phyloP scores from a whole-genome alignment of 108 stramenopile genomes.

The Conticribra weissflogii region DNA sequence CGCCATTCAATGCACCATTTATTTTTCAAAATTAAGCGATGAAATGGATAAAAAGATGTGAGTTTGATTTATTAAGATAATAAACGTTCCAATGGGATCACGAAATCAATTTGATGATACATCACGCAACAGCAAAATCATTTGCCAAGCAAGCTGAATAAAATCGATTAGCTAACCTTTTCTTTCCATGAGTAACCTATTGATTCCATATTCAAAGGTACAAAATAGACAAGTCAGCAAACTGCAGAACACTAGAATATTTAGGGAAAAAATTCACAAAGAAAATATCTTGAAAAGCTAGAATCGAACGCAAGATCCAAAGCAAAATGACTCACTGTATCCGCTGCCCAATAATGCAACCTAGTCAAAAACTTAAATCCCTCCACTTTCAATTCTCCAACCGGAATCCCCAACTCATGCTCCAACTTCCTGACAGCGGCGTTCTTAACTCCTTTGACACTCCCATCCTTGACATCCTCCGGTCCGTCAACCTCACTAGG shows the following conservation, averaged over 20 bases:
- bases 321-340: too few relatives aligned
- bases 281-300: too few relatives aligned
- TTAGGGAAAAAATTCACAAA: too few relatives aligned
- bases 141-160: too few relatives aligned
- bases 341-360: conserved; percentile 97
- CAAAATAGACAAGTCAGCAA: too few relatives aligned
- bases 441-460: conserved; percentile 89
- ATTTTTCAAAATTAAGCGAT: neutral
- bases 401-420: conserved; percentile 95
- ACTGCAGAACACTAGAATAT: too few relatives aligned
- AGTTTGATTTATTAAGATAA: conserved; percentile 24
- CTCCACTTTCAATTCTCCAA: conserved; percentile 57
- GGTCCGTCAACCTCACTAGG: conserved; percentile 77
- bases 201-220: too few relatives aligned
- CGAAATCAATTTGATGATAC: too few relatives aligned
- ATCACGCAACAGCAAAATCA: too few relatives aligned
- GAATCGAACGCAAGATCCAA: too few relatives aligned
- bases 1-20: neutral
- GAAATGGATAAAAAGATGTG: neutral
- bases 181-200: conserved; percentile 86
- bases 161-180: conserved; percentile 50
- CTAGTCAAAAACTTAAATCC: conserved; percentile 97
- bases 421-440: conserved; percentile 97
- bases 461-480: conserved; percentile 63
- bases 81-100: too few relatives aligned